Conservation (phyloP, 257 asterid species). For the Echium plantagineum region DNA sequence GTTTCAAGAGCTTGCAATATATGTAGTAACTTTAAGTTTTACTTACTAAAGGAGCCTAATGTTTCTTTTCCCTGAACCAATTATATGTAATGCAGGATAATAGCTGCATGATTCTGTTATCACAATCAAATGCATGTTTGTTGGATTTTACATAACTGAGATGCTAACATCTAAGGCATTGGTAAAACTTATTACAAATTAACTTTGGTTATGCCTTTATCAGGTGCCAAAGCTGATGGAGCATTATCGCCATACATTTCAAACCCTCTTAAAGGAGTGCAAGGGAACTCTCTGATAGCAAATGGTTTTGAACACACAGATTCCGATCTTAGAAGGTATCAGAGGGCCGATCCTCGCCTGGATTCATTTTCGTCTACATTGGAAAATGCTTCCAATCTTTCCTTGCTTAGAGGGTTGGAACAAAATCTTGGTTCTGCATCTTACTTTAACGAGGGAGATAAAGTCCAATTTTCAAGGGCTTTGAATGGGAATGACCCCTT, state of each 20-base stretch:
- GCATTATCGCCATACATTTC: slow-evolving; percentile 31
- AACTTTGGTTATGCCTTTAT: slow-evolving; percentile 8
- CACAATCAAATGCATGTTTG: not conserved
- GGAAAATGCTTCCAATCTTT: slow-evolving; percentile 39
- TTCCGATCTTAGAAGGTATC: slow-evolving; percentile 46
- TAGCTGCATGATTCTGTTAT: no score
- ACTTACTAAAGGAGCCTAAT: no score
- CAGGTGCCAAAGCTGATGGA: slow-evolving; percentile 57
- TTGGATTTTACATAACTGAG: not conserved
- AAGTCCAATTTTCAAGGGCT: slow-evolving; percentile 37
- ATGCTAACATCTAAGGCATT: not conserved
- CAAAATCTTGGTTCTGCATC: slow-evolving; percentile 36
- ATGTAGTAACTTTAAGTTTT: no score
- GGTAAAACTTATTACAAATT: slow-evolving; percentile 3
- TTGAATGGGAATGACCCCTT: slow-evolving; percentile 64
- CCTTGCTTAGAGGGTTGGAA: slow-evolving; percentile 51
- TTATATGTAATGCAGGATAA: no score
- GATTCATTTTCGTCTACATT: slow-evolving; percentile 52
- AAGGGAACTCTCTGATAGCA: slow-evolving; percentile 40
- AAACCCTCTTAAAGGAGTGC: slow-evolving; percentile 37
- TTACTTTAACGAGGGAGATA: slow-evolving; percentile 36
- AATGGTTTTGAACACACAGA: slow-evolving; percentile 50
- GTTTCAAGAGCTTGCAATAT: no score
- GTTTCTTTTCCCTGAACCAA: no score
- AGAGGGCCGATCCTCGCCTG: slow-evolving; percentile 28